A percentile compares a stretch with the other conserved stretches of the same genome.
phyloP scores from a whole-genome alignment of 2,329 filamentous ascomycete genomes.

The Diplodia intermedia region DNA sequence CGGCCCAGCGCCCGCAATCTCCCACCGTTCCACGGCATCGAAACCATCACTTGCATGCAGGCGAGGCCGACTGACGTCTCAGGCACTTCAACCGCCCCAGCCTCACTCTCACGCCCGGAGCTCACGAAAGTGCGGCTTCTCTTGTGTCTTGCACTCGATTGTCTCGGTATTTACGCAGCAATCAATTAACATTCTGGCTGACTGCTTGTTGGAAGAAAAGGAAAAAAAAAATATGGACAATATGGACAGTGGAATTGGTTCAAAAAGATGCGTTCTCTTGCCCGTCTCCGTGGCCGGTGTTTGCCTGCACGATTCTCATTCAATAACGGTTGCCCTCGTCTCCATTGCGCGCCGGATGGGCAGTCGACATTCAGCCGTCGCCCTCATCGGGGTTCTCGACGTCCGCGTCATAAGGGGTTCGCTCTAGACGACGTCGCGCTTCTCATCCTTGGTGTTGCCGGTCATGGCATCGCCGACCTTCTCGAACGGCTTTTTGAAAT shows the following conservation, averaged over 20 bases:
- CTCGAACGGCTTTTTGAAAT: slow-evolving; percentile 1
- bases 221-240: too few relatives aligned
- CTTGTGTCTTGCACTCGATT: background rate
- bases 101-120: too few relatives aligned
- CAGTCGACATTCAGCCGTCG: background rate
- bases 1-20: background rate
- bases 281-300: background rate
- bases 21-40: too few relatives aligned
- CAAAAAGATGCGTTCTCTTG: background rate
- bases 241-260: slow-evolving; percentile 6
- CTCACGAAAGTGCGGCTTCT: background rate
- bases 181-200: background rate
- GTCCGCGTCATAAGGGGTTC: slow-evolving; percentile 6
- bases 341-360: background rate
- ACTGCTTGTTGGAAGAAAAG: background rate
- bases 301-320: slow-evolving; percentile 3
- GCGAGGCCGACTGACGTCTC: too few relatives aligned
- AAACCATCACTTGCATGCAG: too few relatives aligned
- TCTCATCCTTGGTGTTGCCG: background rate
- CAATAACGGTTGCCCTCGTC: background rate
- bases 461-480: background rate
- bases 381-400: slow-evolving; percentile 6
- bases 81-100: too few relatives aligned
- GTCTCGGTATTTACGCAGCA: background rate
- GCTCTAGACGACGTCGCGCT: slow-evolving; percentile 12